phyloP scores from a whole-genome alignment of 352 stramenopile genomes.

The Phytopythium oedochilum region DNA sequence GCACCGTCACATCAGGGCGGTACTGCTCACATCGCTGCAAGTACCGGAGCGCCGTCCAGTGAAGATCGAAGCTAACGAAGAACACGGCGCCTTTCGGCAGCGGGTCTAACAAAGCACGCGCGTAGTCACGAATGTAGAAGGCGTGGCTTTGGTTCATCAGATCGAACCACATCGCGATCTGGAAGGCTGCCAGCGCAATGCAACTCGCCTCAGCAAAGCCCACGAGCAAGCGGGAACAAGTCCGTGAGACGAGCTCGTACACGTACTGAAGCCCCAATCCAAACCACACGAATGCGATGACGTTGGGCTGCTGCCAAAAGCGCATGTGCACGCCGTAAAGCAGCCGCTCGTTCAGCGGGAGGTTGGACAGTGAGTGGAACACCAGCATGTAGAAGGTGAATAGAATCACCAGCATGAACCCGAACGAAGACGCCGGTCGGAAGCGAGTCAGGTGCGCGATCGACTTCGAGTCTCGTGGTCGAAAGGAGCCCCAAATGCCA shows the following conservation, averaged over 20 bases:
- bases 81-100: slow-evolving; percentile 79
- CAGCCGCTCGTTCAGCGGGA: slow-evolving; percentile 89
- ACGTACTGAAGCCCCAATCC: slow-evolving; percentile 46
- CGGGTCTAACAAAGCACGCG: slow-evolving; percentile 75
- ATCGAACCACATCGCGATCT: slow-evolving; percentile 34
- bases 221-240: not conserved
- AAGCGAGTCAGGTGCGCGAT: not conserved
- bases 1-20: slow-evolving; percentile 67
- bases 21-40: slow-evolving; percentile 84
- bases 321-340: slow-evolving; percentile 94
- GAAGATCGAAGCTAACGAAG: slow-evolving; percentile 91
- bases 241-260: slow-evolving; percentile 9
- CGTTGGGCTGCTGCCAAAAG: slow-evolving; percentile 93
- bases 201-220: slow-evolving; percentile 8
- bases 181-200: slow-evolving; percentile 17
- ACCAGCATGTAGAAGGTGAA: slow-evolving; percentile 92
- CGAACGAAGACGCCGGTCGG: slow-evolving; percentile 3
- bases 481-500: slow-evolving; percentile 26
- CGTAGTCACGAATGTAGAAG: slow-evolving; percentile 85
- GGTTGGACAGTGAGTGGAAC: slow-evolving; percentile 93
- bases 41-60: slow-evolving; percentile 91
- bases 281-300: slow-evolving; percentile 87
- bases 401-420: slow-evolving; percentile 34
- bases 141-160: slow-evolving; percentile 46
- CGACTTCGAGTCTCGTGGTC: not conserved